phyloP scores from a whole-genome alignment of 305 asterid genomes.

The Rubia occidens region DNA sequence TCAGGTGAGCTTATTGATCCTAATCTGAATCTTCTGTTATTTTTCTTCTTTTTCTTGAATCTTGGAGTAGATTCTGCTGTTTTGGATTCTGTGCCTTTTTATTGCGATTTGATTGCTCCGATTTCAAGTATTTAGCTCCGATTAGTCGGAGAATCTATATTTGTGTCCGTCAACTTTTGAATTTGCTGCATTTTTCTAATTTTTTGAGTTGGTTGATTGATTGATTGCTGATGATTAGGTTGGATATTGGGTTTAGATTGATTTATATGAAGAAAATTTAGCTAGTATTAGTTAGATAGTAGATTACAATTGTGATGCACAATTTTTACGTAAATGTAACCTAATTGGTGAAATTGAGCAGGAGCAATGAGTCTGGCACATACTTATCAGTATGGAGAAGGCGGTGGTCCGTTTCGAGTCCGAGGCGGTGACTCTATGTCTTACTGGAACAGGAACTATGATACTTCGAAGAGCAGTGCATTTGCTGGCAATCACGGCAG shows the following conservation, averaged over 20 bases:
- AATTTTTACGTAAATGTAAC: background rate
- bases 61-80: background rate
- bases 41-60: background rate
- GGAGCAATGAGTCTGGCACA: slow-evolving; percentile 60
- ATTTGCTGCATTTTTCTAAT: too few species aligned
- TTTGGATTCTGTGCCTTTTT: background rate
- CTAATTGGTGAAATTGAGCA: slow-evolving; percentile 25
- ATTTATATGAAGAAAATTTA: background rate
- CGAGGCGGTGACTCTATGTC: slow-evolving; percentile 31
- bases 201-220: background rate
- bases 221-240: background rate
- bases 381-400: slow-evolving; percentile 34
- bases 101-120: background rate
- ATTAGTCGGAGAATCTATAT: background rate
- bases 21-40: background rate
- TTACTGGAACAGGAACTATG: slow-evolving; percentile 37
- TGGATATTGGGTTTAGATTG: background rate
- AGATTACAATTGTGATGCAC: background rate
- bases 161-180: too few species aligned
- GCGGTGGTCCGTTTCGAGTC: slow-evolving; percentile 30
- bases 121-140: background rate
- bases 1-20: slow-evolving; percentile 15
- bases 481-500: slow-evolving; percentile 26
- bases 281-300: background rate
- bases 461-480: slow-evolving; percentile 25